phyloP scores from a whole-genome alignment of 2,329 filamentous ascomycete genomes.

The Paramyrothecium roridum region DNA sequence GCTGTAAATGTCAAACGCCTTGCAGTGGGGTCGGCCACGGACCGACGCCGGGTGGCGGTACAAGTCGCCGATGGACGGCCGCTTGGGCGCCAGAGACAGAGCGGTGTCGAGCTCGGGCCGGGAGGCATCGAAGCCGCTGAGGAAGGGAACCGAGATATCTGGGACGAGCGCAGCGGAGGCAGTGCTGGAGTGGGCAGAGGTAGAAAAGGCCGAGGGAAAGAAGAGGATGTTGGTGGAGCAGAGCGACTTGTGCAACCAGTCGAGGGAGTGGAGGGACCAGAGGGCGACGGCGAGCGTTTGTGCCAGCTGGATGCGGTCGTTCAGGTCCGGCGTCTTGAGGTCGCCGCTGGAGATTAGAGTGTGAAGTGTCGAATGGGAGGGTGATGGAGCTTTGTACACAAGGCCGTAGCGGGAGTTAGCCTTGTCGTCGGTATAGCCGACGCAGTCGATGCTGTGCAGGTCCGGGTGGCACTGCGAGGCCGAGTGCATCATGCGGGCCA shows the following conservation, averaged over 20 bases:
- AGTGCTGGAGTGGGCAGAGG: conserved; percentile 22
- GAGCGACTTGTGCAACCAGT: conserved; percentile 56
- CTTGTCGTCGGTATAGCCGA: conserved; percentile 42
- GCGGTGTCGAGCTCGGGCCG: conserved; percentile 49
- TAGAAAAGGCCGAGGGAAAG: conserved; percentile 41
- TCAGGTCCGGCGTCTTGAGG: conserved; percentile 41
- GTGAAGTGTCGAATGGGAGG: conserved; percentile 35
- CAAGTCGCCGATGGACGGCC: conserved; percentile 38
- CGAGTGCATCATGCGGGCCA: conserved; percentile 44
- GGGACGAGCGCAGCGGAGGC: conserved; percentile 33
- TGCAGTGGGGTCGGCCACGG: conserved; percentile 39
- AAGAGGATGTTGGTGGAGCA: conserved; percentile 52
- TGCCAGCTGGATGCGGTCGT: conserved; percentile 38
- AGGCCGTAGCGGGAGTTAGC: conserved; percentile 37
- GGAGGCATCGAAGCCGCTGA: conserved; percentile 54
- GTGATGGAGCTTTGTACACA: conserved; percentile 33
- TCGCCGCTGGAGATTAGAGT: conserved; percentile 34
- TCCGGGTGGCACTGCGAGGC: conserved; percentile 41
- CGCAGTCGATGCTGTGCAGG: conserved; percentile 43
- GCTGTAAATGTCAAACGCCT: conserved; percentile 50
- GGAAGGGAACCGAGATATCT: conserved; percentile 38
- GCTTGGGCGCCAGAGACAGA: conserved; percentile 41
- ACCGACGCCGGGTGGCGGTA: conserved; percentile 44
- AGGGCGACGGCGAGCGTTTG: conserved; percentile 39
- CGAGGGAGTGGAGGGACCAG: conserved; percentile 49